Conservation (phyloP, 1,284 basidiomycete genomes). For the Thelephora terrestris region DNA sequence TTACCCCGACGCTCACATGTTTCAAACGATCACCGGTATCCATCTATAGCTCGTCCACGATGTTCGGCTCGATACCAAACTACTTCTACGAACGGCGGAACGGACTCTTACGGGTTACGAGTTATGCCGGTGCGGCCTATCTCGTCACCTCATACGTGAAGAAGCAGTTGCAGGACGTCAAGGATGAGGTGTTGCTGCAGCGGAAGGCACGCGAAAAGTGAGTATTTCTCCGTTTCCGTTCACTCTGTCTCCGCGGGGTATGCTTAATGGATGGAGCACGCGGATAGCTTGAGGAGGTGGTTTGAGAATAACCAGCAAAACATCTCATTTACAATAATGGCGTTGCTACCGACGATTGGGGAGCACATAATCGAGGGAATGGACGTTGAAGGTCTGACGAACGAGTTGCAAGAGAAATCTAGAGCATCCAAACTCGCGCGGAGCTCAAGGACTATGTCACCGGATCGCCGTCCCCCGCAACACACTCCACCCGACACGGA, state of each 20-base stretch:
- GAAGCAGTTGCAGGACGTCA: conserved; percentile 61
- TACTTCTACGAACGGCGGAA: conserved; percentile 41
- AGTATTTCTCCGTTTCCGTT: conserved; percentile 19
- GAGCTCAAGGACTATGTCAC: neutral
- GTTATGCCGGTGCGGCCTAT: conserved; percentile 57
- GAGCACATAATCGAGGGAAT: conserved; percentile 65
- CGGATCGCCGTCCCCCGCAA: neutral
- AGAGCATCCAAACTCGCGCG: conserved; percentile 18
- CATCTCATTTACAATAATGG: conserved; percentile 71
- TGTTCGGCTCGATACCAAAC: conserved; percentile 12
- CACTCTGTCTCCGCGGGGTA: conserved; percentile 4
- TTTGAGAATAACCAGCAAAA: conserved; percentile 82
- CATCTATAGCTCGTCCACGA: neutral
- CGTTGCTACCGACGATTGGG: conserved; percentile 70
- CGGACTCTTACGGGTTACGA: conserved; percentile 33
- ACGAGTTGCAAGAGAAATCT: conserved; percentile 51
- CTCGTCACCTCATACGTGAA: conserved; percentile 55
- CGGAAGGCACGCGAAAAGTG: conserved; percentile 67
- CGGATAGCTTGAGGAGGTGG: conserved; percentile 55
- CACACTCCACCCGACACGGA: conserved; percentile 27
- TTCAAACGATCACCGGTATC: too few species aligned
- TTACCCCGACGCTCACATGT: too few species aligned
- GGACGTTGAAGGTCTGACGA: conserved; percentile 75
- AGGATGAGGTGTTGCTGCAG: conserved; percentile 56
- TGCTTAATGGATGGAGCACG: conserved; percentile 1